A percentile compares a stretch with the other conserved stretches of the same genome.
phyloP scores from a whole-genome alignment of 768 basidiomycete genomes.

The Pisolithus orientalis region DNA sequence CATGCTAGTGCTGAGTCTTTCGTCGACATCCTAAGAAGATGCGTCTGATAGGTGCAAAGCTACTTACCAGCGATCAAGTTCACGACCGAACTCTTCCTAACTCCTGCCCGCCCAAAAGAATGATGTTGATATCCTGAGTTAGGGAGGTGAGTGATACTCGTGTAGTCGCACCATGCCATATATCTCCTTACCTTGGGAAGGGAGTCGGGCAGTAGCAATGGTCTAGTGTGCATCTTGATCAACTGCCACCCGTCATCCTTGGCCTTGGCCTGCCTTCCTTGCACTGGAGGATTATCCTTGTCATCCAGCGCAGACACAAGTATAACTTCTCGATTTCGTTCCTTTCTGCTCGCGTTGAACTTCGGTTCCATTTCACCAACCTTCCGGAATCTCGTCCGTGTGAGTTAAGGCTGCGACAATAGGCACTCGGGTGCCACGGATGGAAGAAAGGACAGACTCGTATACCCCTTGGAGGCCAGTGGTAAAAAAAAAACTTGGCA shows the following conservation, averaged over 20 bases:
- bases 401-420: not conserved
- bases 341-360: not conserved
- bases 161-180: not conserved
- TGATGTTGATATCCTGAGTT: not conserved
- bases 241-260: not conserved
- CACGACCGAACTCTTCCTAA: slow-evolving; percentile 6
- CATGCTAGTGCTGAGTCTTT: slow-evolving; percentile 3
- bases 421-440: not conserved
- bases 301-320: not conserved
- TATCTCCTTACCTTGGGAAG: not conserved
- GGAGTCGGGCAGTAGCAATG: not conserved
- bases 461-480: not conserved
- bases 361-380: not conserved
- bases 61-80: slow-evolving; percentile 7
- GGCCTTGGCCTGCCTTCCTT: not conserved
- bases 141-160: not conserved
- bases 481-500: not conserved
- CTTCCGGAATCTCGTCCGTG: not conserved
- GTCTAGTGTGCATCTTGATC: not conserved
- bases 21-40: not conserved
- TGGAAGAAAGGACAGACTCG: not conserved
- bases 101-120: slow-evolving; percentile 4
- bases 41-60: not conserved
- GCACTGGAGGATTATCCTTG: not conserved
- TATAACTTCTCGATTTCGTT: not conserved